Conservation (phyloP, 2,329 filamentous ascomycete genomes). For the Neofusicoccum sp. region DNA sequence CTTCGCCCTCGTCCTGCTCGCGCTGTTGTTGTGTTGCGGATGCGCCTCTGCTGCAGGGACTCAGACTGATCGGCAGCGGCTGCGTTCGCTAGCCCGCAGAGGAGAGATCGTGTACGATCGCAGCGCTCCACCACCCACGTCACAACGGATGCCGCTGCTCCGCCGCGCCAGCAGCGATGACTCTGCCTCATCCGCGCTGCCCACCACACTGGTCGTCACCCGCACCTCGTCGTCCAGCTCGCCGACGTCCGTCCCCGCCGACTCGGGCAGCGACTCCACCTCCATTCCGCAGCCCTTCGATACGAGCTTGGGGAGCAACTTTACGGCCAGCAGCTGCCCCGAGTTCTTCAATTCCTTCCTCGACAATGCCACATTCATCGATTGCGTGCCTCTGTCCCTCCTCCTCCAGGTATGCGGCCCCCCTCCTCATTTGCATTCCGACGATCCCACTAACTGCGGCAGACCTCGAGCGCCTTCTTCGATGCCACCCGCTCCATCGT, state of each 20-base stretch:
- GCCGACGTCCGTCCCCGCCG: conserved; percentile 18
- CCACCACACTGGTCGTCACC: conserved; percentile 12
- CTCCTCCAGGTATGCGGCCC: conserved; percentile 65
- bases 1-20: conserved; percentile 9
- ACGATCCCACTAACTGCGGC: conserved; percentile 22
- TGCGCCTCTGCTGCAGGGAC: conserved; percentile 17
- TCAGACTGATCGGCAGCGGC: conserved; percentile 9
- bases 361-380: conserved; percentile 62
- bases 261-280: not conserved
- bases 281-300: conserved; percentile 47
- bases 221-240: not conserved
- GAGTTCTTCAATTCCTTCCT: conserved; percentile 69
- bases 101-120: conserved; percentile 17
- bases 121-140: not conserved
- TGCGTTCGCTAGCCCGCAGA: conserved; percentile 15
- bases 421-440: not conserved
- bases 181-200: conserved; percentile 8
- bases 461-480: conserved; percentile 87
- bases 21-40: conserved; percentile 12
- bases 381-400: conserved; percentile 81
- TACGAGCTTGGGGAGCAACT: conserved; percentile 51
- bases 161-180: conserved; percentile 6
- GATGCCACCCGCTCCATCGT: conserved; percentile 68
- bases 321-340: conserved; percentile 56
- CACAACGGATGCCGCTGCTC: conserved; percentile 15